phyloP scores from a whole-genome alignment of 768 basidiomycete genomes.

The Hortiboletus campestris region DNA sequence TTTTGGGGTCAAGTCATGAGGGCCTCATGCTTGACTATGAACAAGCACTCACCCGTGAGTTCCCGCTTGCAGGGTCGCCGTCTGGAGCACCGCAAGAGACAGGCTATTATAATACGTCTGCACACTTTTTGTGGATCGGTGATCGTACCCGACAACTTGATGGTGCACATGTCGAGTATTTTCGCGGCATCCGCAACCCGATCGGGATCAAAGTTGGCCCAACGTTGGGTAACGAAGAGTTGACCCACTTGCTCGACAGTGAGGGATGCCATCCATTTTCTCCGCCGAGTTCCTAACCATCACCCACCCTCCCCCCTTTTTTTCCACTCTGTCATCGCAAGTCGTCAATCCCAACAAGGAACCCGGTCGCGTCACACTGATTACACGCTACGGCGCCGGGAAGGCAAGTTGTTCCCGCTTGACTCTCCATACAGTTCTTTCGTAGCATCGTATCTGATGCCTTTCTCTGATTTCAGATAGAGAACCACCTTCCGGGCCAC shows the following conservation, averaged over 20 bases:
- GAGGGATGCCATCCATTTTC: conserved; percentile 24
- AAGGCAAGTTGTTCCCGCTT: conserved; percentile 51
- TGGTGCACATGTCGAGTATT: conserved; percentile 95
- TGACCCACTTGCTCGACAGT: conserved; percentile 77
- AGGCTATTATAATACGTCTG: conserved; percentile 84
- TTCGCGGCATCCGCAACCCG: conserved; percentile 87
- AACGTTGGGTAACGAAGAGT: conserved; percentile 73
- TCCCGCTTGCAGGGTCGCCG: conserved; percentile 39
- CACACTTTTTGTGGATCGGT: conserved; percentile 96
- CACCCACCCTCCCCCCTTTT: background rate
- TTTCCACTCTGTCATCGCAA: conserved; percentile 24
- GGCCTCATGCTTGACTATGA: conserved; percentile 93
- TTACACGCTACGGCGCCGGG: conserved; percentile 88
- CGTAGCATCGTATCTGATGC: background rate
- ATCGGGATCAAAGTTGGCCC: conserved; percentile 98
- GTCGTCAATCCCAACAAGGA: conserved; percentile 89
- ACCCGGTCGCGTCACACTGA: conserved; percentile 80
- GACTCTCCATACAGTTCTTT: background rate
- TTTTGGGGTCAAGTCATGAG: conserved; percentile 62
- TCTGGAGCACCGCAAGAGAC: conserved; percentile 21
- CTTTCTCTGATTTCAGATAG: conserved; percentile 50
- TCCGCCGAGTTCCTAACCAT: background rate
- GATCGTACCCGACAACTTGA: conserved; percentile 91
- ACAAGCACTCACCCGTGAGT: conserved; percentile 79
- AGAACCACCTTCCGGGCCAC: conserved; percentile 70